Evolutionary conservation across 2,329 filamentous ascomycete species (phyloP), one percentile per base, ranked within the genome.

Genomic region (Ophiostoma angusticollis): DNA sequence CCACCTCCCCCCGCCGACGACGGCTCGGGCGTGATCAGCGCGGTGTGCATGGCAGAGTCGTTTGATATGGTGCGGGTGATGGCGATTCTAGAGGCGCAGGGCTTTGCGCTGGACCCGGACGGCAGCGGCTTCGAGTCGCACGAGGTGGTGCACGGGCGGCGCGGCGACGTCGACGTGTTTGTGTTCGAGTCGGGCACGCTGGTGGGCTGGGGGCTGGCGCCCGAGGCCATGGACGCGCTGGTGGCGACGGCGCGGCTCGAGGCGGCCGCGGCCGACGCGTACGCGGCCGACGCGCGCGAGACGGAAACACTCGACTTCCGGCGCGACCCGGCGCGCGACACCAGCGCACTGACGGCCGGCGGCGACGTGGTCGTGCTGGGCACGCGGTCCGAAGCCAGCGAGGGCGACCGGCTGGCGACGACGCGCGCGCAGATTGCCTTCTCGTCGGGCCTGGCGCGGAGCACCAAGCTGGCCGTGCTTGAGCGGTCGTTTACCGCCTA

Each of bases 391-490:
- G 68, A 72, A 30, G 54, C 58, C 9, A 51, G 57, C n/a, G 58
- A 61, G 16, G 62, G 62, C 31, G 63, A 65, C 49, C 59, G 56
- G 9, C 56, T 71, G 9, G 70, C 72, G 50, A 73, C 66, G 1
- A 83, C 89, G 2, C 70, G 95, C 12, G 86, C 87, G 50, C 95
- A 96, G 56, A 89, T 96, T 45, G 91, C 91, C 31, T 96, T 96
- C 58, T 95, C 89, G 0, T 95, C 86, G 1, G 89, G 89, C 2
- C 72, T 98, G 9, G 89, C 91, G 5, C 74, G 91, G 39, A 91
- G 82, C 52, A 95, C 91, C 6, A 96, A 96, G 58, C 72, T 98
- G 11, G 89, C 86, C 27, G 85, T 94, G 3, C 72, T 98, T 17
- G 91, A 98, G 59, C 81, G 76, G 37, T 73, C 84, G 27, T 68